Evolutionary conservation across 208 protist species (phyloP), one percentile per base, ranked within the genome.

Genomic region (Acanthamoeba rhysodes): DNA sequence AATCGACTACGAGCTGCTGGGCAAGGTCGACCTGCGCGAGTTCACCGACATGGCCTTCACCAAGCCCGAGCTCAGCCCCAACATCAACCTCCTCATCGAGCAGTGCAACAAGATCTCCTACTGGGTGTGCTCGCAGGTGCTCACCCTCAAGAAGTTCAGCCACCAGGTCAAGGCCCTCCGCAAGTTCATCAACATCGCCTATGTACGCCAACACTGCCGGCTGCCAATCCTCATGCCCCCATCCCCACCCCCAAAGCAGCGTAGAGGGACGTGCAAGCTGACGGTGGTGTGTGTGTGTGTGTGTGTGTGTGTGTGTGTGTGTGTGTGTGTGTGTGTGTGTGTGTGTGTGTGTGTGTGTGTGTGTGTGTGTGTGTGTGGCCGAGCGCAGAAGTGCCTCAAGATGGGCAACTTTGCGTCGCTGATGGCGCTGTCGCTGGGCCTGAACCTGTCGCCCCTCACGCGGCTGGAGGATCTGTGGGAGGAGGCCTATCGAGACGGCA

Each of bases 161-260:
- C 66, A 72, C 29, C 66, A 72, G 66, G 66, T 29, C 66, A 72
- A 72, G 66, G 66, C 66, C 66, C 66, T 72, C 29, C 66, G 66
- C 66, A 72, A 72, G 66, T 72, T 72, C 66, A 72, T 72, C 29
- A 72, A 72, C 29, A 72, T 72, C 66, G 66, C 66, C 29, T 72
- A 72, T 29, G 66, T 72, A 72, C 66, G 29, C 57, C 14, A 64
- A 10, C 20, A 10, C 57, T 64, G 14, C 57, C 57, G 10, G 10
- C 14, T 20, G 53, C 53, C 53, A 4, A 41, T 41, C 37, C 4
- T 41, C 37, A 4, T 41, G 37, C 2, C 37, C 37, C 37, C 37
- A 41, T 41, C 4, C 41, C 3, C 41, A 2, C 41, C 1, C 41
- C 37, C 37, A 41, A 41, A 41, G 37, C 37, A 41, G 37, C 37